Evolutionary conservation across 2,329 filamentous ascomycete genomes (phyloP).

Genomic region (Allantophomopsis cytisporea): DNA sequence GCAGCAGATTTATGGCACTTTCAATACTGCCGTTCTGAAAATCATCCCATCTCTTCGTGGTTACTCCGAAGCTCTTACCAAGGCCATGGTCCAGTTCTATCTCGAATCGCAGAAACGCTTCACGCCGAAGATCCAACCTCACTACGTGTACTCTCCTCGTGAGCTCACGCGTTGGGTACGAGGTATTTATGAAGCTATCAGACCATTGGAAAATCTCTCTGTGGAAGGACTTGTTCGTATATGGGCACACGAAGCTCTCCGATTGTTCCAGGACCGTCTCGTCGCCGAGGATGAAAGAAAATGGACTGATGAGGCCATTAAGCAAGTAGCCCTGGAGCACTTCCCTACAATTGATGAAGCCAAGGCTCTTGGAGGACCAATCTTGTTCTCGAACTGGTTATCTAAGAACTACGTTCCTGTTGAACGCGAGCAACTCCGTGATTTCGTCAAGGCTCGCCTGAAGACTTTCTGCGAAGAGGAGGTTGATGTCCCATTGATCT

Average conservation of each 20-base stretch:
- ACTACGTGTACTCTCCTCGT: conserved; percentile 98
- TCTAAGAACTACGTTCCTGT: conserved; percentile 98
- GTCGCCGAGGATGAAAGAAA: conserved; percentile 87
- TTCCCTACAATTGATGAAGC: conserved; percentile 94
- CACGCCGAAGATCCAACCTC: conserved; percentile 90
- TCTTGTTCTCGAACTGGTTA: conserved; percentile 98
- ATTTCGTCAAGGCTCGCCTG: conserved; percentile 93
- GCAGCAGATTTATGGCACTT: conserved; percentile 95
- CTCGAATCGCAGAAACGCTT: conserved; percentile 89
- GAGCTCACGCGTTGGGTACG: conserved; percentile 96
- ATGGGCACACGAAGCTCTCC: conserved; percentile 94
- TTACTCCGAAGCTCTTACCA: conserved; percentile 85
- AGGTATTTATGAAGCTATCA: conserved; percentile 92
- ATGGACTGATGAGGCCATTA: conserved; percentile 87
- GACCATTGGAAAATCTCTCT: conserved; percentile 75
- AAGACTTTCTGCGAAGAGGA: conserved; percentile 99
- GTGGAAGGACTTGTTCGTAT: conserved; percentile 90
- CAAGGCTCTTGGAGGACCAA: conserved; percentile 80
- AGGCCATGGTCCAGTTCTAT: conserved; percentile 96
- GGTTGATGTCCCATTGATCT: conserved; percentile 90
- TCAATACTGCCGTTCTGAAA: conserved; percentile 93
- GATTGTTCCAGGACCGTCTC: conserved; percentile 93
- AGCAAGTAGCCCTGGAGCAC: conserved; percentile 73
- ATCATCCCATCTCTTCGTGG: conserved; percentile 91
- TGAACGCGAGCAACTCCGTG: conserved; percentile 83